A percentile compares a stretch with the other conserved stretches of the same genome.
phyloP scores from a whole-genome alignment of 495 filamentous ascomycete species.

The Venustampulla echinocandica region DNA sequence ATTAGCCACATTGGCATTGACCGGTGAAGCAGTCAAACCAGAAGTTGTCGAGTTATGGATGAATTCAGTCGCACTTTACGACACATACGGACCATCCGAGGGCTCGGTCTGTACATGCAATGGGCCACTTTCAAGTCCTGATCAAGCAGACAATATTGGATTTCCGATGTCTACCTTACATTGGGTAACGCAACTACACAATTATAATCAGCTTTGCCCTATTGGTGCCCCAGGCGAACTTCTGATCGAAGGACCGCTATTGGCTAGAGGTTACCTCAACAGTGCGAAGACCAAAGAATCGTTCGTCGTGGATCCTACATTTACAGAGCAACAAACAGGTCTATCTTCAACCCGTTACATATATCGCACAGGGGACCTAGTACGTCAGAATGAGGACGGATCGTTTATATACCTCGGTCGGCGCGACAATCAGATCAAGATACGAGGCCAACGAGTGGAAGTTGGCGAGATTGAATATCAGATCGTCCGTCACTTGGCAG shows the following conservation, averaged over 20 bases:
- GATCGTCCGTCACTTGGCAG: constrained; percentile 32
- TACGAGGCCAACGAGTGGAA: constrained; percentile 29
- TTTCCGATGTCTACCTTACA: constrained; percentile 24
- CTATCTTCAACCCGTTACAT: constrained; percentile 24
- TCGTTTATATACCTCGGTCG: constrained; percentile 28
- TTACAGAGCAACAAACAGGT: constrained; percentile 5
- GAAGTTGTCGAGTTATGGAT: background rate
- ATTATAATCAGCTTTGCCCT: constrained; percentile 44
- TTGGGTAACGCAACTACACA: constrained; percentile 50
- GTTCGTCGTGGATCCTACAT: constrained; percentile 24
- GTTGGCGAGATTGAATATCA: constrained; percentile 37
- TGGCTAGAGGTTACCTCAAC: constrained; percentile 44
- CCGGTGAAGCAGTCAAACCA: constrained; percentile 33
- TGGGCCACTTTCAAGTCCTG: constrained; percentile 15
- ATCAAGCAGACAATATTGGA: constrained; percentile 21
- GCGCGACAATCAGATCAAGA: constrained; percentile 26
- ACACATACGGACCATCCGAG: background rate
- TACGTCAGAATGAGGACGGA: constrained; percentile 28
- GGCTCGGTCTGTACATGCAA: background rate
- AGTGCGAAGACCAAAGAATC: constrained; percentile 13
- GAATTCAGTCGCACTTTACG: background rate
- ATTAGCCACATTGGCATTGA: constrained; percentile 38
- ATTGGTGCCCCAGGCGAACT: constrained; percentile 54
- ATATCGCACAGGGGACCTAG: constrained; percentile 41
- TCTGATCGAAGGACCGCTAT: constrained; percentile 49